Conservation (phyloP, 2,329 filamentous ascomycete genomes). For the Kalmusia sp. region DNA sequence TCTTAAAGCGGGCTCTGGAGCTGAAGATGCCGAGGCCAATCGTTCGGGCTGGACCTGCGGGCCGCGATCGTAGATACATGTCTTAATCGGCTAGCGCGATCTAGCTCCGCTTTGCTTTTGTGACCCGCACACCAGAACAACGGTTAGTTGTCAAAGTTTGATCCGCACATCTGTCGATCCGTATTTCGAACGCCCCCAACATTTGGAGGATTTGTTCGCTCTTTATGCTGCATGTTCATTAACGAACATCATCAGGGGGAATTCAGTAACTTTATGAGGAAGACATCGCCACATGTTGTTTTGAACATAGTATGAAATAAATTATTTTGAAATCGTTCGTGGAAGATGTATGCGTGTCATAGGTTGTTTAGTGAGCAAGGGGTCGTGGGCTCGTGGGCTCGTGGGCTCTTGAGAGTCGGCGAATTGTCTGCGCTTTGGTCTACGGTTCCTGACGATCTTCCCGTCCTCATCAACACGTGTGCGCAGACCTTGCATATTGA, state of each 20-base stretch:
- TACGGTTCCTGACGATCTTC: conserved; percentile 1
- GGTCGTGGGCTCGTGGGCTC: no score
- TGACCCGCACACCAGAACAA: background rate
- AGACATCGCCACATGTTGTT: no score
- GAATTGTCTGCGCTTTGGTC: background rate
- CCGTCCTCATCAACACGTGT: background rate
- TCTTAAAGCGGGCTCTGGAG: background rate
- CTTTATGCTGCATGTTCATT: no score
- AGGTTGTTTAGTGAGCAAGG: no score
- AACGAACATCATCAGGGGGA: no score
- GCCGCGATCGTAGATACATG: background rate
- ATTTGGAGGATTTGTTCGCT: background rate
- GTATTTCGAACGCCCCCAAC: background rate
- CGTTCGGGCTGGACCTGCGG: background rate
- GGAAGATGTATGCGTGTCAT: no score
- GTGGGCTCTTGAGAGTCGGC: background rate
- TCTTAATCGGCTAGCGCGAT: conserved; percentile 1
- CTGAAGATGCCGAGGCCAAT: conserved; percentile 2
- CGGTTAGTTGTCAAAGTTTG: background rate
- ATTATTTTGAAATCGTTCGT: no score
- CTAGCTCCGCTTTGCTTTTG: conserved; percentile 2
- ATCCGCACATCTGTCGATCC: conserved; percentile 2
- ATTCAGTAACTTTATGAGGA: no score
- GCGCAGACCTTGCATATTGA: background rate
- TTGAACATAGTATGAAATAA: no score